phyloP scores from a whole-genome alignment of 768 basidiomycete species.

The Baorangia bicolor region DNA sequence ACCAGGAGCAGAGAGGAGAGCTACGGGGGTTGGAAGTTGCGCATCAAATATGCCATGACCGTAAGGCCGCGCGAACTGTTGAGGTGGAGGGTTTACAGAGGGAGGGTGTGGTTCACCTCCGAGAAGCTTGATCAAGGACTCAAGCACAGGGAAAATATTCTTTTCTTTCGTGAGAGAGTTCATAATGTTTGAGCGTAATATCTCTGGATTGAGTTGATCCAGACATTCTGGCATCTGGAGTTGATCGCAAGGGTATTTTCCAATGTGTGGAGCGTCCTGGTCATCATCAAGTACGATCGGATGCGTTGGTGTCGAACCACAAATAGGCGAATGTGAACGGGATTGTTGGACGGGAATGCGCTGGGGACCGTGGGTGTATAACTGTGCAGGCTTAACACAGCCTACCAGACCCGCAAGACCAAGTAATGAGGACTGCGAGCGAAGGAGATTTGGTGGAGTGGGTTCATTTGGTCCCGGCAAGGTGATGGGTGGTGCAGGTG shows the following conservation, averaged over 20 bases:
- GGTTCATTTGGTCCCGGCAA: conserved; percentile 64
- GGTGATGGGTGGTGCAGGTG: conserved; percentile 53
- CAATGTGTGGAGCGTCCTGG: conserved; percentile 31
- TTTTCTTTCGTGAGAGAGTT: conserved; percentile 58
- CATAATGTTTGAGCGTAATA: conserved; percentile 58
- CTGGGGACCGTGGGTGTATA: conserved; percentile 11
- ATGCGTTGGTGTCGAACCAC: conserved; percentile 56
- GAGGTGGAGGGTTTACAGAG: conserved; percentile 2
- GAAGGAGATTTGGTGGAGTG: conserved; percentile 65
- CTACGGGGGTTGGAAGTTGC: neutral
- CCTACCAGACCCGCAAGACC: conserved; percentile 72
- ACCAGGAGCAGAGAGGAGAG: neutral
- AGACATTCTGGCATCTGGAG: conserved; percentile 14
- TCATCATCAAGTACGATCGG: conserved; percentile 74
- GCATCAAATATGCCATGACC: conserved; percentile 6
- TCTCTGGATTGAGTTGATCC: conserved; percentile 38
- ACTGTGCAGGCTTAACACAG: conserved; percentile 53
- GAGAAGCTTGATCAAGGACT: conserved; percentile 59
- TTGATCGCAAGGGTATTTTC: neutral
- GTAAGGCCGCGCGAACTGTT: conserved; percentile 22
- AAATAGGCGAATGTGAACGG: conserved; percentile 33
- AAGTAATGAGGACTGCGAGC: conserved; percentile 69
- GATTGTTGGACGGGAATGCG: conserved; percentile 35
- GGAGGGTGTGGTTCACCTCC: conserved; percentile 33
- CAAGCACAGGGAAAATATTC: conserved; percentile 65